Base-by-base conservation (phyloP, 1,139 yeast species). In the Yamadazyma diospyri region DNA sequence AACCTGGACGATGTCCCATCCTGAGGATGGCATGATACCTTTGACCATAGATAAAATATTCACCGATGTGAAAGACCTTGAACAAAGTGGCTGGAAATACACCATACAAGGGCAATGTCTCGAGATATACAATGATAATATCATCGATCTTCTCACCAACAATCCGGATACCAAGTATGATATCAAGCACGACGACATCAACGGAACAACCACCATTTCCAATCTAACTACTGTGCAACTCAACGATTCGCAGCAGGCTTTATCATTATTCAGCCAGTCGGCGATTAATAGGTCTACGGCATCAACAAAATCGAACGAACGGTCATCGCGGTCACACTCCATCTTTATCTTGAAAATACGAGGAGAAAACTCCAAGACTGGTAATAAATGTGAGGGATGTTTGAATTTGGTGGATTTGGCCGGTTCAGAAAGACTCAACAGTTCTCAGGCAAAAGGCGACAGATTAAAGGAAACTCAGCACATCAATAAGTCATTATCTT, bases 401-500 rank as follows among this genome's bases (percentile, higher is more conserved):
- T 62, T 87, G 36, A 86, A 85, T 47, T 59, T 87, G 30, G 78
- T 87, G 29, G 96, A 87, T 55, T 63, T 87, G 40, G 96, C 96
- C 0, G 96, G 96, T 6, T 81, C 94, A 0, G 99, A 92, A 59
- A 67, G 97, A 37, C 64, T 89, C n/a, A 57, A 80, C 10, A 72
- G 74, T 15, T 82, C 95, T 0, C 85, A 81, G 47, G 94, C 77
- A 0, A 73, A 75, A 3, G 97, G 97, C 0, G 87, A 82, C 9
- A 60, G 97, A 29, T 61, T 92, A 16, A 76, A 76, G 44, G 98
- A 92, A 56, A 89, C 98, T 0, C 94, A 84, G 50, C 78, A 89
- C 4, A 92, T 92, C 40, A 92, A 92, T 57, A 85, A 81, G 55
- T 87, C 97, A 8, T 66, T 92, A 34, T 85, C 97, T 41, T 76